These are phyloP conservation scores for Moesziomyces sp. DNA, from an alignment of 1,284 basidiomycete genomes.

Conservation along the genomic window DNA sequence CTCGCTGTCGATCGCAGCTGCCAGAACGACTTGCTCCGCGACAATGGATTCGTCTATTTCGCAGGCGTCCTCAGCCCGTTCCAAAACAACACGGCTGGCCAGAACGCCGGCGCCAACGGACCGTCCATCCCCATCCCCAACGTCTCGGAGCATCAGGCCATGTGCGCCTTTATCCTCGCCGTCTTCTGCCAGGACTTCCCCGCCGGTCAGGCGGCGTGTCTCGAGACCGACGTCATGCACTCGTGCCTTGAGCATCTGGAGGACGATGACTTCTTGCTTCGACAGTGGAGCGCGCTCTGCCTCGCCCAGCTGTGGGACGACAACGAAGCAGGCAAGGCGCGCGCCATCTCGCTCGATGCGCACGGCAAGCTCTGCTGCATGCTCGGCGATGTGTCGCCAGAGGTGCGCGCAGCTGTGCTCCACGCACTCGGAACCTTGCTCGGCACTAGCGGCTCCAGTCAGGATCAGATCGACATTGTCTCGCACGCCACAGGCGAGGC, in stretches of 20 bases:
- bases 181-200: conserved; percentile 89
- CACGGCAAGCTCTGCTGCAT: conserved; percentile 87
- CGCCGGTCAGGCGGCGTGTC: conserved; percentile 86
- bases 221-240: conserved; percentile 86
- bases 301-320: conserved; percentile 95
- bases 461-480: conserved; percentile 56
- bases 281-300: conserved; percentile 93
- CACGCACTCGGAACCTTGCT: conserved; percentile 94
- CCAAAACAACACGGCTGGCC: conserved; percentile 28
- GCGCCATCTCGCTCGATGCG: conserved; percentile 82
- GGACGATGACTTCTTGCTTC: conserved; percentile 88
- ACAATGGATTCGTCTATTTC: conserved; percentile 69
- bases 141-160: conserved; percentile 94
- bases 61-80: conserved; percentile 62
- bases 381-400: conserved; percentile 87
- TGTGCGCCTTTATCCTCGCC: conserved; percentile 98
- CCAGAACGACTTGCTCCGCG: conserved; percentile 88
- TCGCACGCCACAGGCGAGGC: conserved; percentile 28
- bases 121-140: conserved; percentile 77
- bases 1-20: conserved; percentile 93
- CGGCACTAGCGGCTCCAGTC: conserved; percentile 78
- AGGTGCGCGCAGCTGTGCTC: conserved; percentile 89
- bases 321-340: conserved; percentile 88
- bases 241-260: conserved; percentile 83
- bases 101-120: conserved; percentile 66